Evolutionary conservation across 2,329 filamentous ascomycete genomes (phyloP).

Genomic region (Beauveria brongniartii): DNA sequence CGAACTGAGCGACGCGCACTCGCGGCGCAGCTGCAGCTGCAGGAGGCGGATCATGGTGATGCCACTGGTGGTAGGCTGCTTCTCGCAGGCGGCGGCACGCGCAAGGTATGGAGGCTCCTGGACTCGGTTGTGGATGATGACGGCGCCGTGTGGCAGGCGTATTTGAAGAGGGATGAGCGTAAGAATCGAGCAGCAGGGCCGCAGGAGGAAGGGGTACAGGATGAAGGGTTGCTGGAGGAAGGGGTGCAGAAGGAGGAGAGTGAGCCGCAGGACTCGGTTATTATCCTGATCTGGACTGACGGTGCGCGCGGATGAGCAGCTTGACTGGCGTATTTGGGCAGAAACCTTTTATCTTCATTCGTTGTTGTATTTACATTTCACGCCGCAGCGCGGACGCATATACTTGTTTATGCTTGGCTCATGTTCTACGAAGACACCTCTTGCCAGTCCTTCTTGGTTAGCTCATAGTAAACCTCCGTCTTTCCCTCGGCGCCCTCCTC

Average conservation of each 20-base stretch:
- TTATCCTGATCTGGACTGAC: conserved; percentile 33
- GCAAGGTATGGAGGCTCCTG: conserved; percentile 33
- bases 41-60: conserved; percentile 15
- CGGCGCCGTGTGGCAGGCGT: conserved; percentile 39
- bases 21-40: neutral
- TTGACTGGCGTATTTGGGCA: neutral
- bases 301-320: neutral
- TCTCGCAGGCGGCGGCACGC: conserved; percentile 4
- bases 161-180: conserved; percentile 27
- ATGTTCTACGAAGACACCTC: neutral
- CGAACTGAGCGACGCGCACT: neutral
- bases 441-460: conserved; percentile 16
- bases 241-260: too few relatives aligned
- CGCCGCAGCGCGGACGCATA: neutral
- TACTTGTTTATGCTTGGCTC: neutral
- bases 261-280: conserved; percentile 28
- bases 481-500: conserved; percentile 7
- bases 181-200: neutral
- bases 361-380: neutral
- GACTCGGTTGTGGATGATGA: conserved; percentile 28
- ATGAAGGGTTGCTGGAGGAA: too few relatives aligned
- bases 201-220: conserved; percentile 13
- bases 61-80: conserved; percentile 21
- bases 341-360: neutral
- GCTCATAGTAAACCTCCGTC: conserved; percentile 20